Percentiles rank a stretch among this genome's conserved stretches.
Evolutionary conservation across 306 rosid genomes (phyloP).

Genomic region (Lotus japonicus): DNA sequence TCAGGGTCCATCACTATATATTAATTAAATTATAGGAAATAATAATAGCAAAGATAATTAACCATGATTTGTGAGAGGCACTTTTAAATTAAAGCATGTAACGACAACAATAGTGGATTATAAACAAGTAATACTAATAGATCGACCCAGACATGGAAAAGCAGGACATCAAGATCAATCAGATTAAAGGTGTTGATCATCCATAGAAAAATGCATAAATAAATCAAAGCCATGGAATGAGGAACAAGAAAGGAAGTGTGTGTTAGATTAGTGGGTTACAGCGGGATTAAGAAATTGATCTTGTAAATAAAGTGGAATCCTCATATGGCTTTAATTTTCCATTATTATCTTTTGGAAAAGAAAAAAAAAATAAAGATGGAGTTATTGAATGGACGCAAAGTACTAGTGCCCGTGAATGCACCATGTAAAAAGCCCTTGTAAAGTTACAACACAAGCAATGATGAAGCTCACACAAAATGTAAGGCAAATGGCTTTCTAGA

Average conservation of each 20-base stretch:
- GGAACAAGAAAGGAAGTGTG: constrained; percentile 28
- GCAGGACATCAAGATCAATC: constrained; percentile 22
- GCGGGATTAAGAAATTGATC: constrained; percentile 50
- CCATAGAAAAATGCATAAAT: background rate
- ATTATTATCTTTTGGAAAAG: constrained; percentile 29
- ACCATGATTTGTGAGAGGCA: constrained; percentile 20
- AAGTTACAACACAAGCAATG: constrained; percentile 24
- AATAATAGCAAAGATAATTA: constrained; percentile 16
- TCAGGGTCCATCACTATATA: constrained; percentile 30
- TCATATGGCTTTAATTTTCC: constrained; percentile 41
- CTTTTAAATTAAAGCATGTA: constrained; percentile 12
- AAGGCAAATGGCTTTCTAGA: background rate
- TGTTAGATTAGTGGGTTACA: constrained; percentile 71
- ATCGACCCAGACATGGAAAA: constrained; percentile 25
- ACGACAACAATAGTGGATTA: constrained; percentile 12
- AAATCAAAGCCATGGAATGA: constrained; percentile 39
- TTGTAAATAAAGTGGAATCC: constrained; percentile 37
- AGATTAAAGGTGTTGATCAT: constrained; percentile 21
- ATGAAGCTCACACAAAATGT: constrained; percentile 23
- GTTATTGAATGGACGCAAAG: constrained; percentile 18
- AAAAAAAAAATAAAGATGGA: constrained; percentile 9
- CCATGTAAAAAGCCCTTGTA: constrained; percentile 25
- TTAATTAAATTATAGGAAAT: constrained; percentile 4
- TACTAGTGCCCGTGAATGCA: constrained; percentile 25
- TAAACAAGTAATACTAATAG: constrained; percentile 18